Percentiles rank a stretch among this genome's conserved stretches.
These are phyloP conservation scores for Bjerkandera adusta DNA, from an alignment of 1,284 basidiomycete species.

Conservation along the genomic window DNA sequence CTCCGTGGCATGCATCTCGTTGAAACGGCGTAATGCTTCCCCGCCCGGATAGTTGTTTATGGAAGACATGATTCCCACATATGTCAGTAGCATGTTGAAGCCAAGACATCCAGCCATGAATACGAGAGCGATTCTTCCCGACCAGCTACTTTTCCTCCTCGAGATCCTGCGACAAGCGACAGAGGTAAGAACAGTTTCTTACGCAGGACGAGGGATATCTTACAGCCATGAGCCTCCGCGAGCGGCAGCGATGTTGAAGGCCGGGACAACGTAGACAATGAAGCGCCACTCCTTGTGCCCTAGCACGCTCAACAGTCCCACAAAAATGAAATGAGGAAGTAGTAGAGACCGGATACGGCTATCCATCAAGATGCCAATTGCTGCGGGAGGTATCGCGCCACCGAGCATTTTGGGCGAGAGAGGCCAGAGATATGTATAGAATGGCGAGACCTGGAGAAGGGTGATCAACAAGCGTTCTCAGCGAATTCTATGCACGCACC, in stretches of 20 bases:
- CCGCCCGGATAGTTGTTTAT: slow-evolving; percentile 91
- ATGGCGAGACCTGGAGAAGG: slow-evolving; percentile 65
- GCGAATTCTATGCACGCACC: slow-evolving; percentile 44
- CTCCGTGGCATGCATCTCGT: slow-evolving; percentile 42
- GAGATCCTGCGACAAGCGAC: slow-evolving; percentile 36
- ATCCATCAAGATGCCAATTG: slow-evolving; percentile 51
- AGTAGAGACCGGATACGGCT: slow-evolving; percentile 48
- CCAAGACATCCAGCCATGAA: slow-evolving; percentile 45
- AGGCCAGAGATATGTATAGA: slow-evolving; percentile 66
- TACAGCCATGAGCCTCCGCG: slow-evolving; percentile 62
- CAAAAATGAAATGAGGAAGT: slow-evolving; percentile 52
- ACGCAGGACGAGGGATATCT: slow-evolving; percentile 27
- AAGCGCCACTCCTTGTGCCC: slow-evolving; percentile 98
- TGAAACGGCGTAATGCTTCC: slow-evolving; percentile 63
- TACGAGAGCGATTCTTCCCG: slow-evolving; percentile 45
- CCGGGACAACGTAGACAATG: slow-evolving; percentile 83
- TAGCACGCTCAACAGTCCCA: slow-evolving; percentile 70
- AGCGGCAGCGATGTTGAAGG: slow-evolving; percentile 80
- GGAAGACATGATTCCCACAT: slow-evolving; percentile 57
- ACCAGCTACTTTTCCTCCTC: slow-evolving; percentile 41
- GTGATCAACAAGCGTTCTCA: slow-evolving; percentile 6
- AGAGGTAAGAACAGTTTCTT: background rate
- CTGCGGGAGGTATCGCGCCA: slow-evolving; percentile 60
- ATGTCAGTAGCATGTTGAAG: slow-evolving; percentile 51
- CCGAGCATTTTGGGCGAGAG: slow-evolving; percentile 82